Evolutionary conservation across 805 yeast genomes (phyloP), one percentile per base, ranked within the genome.

Genomic region (Metschnikowia chrysomelidarum): DNA sequence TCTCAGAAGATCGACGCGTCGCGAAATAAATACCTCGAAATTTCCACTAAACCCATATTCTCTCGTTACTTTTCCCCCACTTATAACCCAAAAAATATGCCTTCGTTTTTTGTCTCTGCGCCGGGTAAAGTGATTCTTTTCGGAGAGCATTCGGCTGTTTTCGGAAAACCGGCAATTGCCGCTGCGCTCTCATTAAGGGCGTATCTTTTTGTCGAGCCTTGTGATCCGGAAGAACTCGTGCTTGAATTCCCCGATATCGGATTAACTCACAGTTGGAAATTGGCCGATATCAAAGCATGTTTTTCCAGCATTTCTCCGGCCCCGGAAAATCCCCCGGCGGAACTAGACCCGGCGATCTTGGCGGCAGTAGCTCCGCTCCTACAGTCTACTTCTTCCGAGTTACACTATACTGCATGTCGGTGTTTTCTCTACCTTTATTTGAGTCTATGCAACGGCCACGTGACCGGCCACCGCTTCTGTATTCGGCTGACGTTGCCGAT

Each of bases 131-230:
- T 88, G 28, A 93, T 93, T 49, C 71, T 93, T 22, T 93, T 89
- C 58, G 98, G 98, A 15, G 98, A 93, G 56, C 98, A 93, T 54
- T 85, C 97, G 6, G 98, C 94, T 2, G 98, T 93, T 0, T 86
- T 85, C 56, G 81, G 85, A 29, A 85, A 80, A 65, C 96, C 96
- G 1, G 98, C 97, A 9, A 85, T 93, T 34, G 98, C 98, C 2
- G 97, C 98, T 0, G 93, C 96, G 4, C 74, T 91, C 7, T 82
- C 93, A 5, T 66, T 93, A 39, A 74, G 96, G 51, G 85, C 97
- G 0, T 91, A 87, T 50, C 60, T 89, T 6, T 62, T 84, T 14
- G 93, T 85, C 2, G 59, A 78, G 3, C 69, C 74, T 13, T 65
- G 63, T 39, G 61, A 69, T 30, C 44, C 65, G 0, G 69, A 73